Evolutionary conservation across 2,329 filamentous ascomycete species (phyloP).

Genomic region (Cercospora zeae-maydis): DNA sequence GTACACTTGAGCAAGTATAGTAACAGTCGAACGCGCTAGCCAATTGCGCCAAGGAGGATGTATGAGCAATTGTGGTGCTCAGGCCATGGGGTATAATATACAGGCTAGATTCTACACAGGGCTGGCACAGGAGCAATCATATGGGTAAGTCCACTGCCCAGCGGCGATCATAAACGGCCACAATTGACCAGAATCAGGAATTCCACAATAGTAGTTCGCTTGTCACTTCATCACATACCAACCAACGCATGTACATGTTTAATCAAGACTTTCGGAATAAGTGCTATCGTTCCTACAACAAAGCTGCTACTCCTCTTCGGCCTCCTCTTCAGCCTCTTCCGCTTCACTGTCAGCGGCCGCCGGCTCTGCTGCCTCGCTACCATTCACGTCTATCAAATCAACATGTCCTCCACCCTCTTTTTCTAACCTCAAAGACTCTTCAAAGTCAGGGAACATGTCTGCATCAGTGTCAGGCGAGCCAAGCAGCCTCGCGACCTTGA

Average conservation of each 20-base stretch:
- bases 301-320: conserved; percentile 13
- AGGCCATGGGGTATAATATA: too few species aligned
- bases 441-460: conserved; percentile 90
- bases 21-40: conserved; percentile 1
- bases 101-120: too few species aligned
- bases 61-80: too few species aligned
- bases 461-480: conserved; percentile 68
- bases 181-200: not conserved
- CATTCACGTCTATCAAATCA: conserved; percentile 42
- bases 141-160: not conserved
- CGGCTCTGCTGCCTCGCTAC: conserved; percentile 22
- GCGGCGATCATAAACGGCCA: not conserved
- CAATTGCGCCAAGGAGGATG: not conserved
- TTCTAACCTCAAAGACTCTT: conserved; percentile 81
- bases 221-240: not conserved
- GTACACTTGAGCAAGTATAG: not conserved
- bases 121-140: too few species aligned
- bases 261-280: not conserved
- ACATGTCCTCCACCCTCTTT: conserved; percentile 57
- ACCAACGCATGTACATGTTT: not conserved
- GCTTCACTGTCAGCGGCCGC: conserved; percentile 19
- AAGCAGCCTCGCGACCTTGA: conserved; percentile 76
- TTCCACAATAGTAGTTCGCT: not conserved
- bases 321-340: conserved; percentile 13
- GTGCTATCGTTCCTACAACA: not conserved